Percentiles rank a stretch among this genome's conserved stretches.
Evolutionary conservation across 768 basidiomycete species (phyloP).

Genomic region (Nidula microcarpa): DNA sequence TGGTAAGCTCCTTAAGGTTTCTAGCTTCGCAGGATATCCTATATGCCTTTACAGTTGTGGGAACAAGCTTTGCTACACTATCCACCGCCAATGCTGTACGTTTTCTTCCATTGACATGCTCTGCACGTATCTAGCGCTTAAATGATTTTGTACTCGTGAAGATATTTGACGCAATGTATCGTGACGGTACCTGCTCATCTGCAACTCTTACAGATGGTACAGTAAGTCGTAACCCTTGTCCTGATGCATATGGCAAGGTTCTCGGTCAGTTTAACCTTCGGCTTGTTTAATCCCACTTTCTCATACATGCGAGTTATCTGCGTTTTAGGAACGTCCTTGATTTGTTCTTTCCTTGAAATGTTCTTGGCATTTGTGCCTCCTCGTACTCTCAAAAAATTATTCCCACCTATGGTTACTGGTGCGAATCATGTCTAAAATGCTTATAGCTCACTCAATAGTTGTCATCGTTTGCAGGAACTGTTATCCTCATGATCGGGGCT

Average conservation of each 20-base stretch:
- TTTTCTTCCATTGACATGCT: conserved; percentile 2
- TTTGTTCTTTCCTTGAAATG: conserved; percentile 80
- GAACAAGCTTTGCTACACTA: conserved; percentile 76
- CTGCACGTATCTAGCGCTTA: background rate
- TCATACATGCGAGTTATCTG: no score
- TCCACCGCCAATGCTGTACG: conserved; percentile 67
- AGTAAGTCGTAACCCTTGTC: conserved; percentile 57
- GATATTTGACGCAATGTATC: conserved; percentile 79
- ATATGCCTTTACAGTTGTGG: conserved; percentile 83
- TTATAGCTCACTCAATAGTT: background rate
- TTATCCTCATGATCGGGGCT: conserved; percentile 78
- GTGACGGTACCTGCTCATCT: conserved; percentile 71
- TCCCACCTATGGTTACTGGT: conserved; percentile 77
- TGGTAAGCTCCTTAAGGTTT: no score
- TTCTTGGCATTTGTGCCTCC: conserved; percentile 69
- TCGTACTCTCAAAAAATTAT: conserved; percentile 57
- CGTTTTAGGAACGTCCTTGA: conserved; percentile 52
- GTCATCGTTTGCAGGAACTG: conserved; percentile 36
- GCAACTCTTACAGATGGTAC: conserved; percentile 55
- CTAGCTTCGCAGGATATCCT: no score
- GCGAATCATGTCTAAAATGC: background rate
- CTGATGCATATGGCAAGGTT: conserved; percentile 77
- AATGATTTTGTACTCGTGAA: conserved; percentile 14
- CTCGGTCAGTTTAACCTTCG: conserved; percentile 27
- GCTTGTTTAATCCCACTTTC: no score